These are phyloP conservation scores for Phytophthora kernoviae DNA, from an alignment of 352 stramenopile genomes.

Conservation along the genomic window DNA sequence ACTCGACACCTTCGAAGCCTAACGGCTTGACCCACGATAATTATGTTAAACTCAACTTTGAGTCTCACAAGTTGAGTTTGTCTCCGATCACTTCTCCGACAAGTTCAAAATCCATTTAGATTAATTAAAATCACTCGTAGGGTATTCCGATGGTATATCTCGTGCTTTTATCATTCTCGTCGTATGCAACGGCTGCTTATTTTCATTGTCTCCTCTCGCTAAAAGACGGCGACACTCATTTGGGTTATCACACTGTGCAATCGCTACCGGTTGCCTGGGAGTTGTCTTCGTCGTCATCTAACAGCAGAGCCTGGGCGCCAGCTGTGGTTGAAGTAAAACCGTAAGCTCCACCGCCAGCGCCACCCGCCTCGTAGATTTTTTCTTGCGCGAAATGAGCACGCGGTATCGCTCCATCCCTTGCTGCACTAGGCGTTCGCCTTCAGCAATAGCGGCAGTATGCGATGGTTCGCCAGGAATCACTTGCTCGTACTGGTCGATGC, in stretches of 20 bases:
- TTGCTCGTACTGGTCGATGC: constrained; percentile 75
- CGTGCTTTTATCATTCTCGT: neutral
- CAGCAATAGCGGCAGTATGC: constrained; percentile 45
- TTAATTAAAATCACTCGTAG: neutral
- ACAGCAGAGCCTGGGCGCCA: constrained; percentile 27
- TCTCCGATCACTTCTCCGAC: neutral
- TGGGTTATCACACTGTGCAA: neutral
- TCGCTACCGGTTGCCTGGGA: constrained; percentile 3
- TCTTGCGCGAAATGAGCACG: constrained; percentile 39
- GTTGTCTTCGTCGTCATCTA: constrained; percentile 20
- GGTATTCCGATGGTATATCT: neutral
- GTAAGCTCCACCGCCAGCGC: constrained; percentile 40
- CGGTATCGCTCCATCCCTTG: constrained; percentile 54
- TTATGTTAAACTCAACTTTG: constrained; percentile 5
- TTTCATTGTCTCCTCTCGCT: no score
- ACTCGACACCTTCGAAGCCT: neutral
- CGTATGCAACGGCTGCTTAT: no score
- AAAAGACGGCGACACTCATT: no score
- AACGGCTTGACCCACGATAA: constrained; percentile 11
- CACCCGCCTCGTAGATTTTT: constrained; percentile 36
- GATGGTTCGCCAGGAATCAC: constrained; percentile 35
- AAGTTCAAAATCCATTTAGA: constrained; percentile 11
- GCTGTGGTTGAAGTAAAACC: constrained; percentile 30
- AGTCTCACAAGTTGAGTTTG: constrained; percentile 6
- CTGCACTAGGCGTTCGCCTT: constrained; percentile 55